Conservation (phyloP, 768 basidiomycete genomes). For the Lactifluus pinguis region DNA sequence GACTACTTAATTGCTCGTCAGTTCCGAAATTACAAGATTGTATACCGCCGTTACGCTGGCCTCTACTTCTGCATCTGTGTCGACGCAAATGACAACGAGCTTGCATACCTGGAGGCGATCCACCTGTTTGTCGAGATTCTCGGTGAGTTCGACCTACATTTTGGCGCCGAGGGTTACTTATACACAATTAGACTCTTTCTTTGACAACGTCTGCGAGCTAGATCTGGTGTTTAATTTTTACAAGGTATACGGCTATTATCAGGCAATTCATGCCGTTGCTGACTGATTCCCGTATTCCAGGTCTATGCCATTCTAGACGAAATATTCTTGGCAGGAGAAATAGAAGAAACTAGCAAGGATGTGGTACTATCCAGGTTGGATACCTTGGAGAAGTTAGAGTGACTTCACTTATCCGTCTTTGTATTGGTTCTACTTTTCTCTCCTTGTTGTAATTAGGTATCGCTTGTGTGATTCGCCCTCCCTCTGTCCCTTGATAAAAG, state of each 20-base stretch:
- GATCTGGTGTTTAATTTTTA: slow-evolving; percentile 99
- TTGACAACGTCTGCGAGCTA: slow-evolving; percentile 97
- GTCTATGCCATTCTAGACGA: slow-evolving; percentile 98
- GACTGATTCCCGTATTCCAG: slow-evolving; percentile 31
- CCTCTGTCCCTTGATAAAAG: neutral
- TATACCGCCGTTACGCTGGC: slow-evolving; percentile 94
- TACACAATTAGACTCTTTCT: slow-evolving; percentile 72
- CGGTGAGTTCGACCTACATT: slow-evolving; percentile 43
- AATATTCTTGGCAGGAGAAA: slow-evolving; percentile 95
- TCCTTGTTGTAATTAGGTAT: neutral
- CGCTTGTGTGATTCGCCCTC: neutral
- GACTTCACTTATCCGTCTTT: slow-evolving; percentile 19
- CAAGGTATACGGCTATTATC: slow-evolving; percentile 46
- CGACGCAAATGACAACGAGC: slow-evolving; percentile 96
- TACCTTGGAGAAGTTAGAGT: slow-evolving; percentile 89
- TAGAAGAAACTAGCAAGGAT: slow-evolving; percentile 96
- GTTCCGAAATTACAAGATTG: slow-evolving; percentile 98
- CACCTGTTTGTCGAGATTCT: slow-evolving; percentile 97
- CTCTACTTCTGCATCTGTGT: slow-evolving; percentile 98
- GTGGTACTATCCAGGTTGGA: slow-evolving; percentile 88
- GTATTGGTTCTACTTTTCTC: neutral
- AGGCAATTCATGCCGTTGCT: neutral
- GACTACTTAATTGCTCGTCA: slow-evolving; percentile 27
- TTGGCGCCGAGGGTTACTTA: neutral
- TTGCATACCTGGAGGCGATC: slow-evolving; percentile 95